A percentile compares a stretch with the other conserved stretches of the same genome.
These are phyloP conservation scores for Fusarium sp. DNA, from an alignment of 2,329 filamentous ascomycete species.

Conservation along the genomic window DNA sequence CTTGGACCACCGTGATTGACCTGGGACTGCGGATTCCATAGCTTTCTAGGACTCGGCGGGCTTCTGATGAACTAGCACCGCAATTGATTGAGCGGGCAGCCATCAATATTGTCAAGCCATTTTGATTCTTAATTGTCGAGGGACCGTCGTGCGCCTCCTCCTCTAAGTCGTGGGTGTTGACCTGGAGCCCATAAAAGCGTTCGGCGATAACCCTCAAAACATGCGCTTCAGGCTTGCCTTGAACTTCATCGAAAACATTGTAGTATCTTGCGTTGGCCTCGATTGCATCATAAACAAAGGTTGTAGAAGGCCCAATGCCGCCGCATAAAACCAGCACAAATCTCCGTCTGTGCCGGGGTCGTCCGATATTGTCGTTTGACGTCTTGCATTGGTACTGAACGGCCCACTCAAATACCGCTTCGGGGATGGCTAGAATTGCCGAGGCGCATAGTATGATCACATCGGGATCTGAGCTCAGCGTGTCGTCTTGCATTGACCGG, in stretches of 20 bases:
- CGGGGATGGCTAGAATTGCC: constrained; percentile 22
- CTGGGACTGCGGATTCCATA: rapidly evolving
- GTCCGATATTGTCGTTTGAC: rapidly evolving
- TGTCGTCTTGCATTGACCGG: rapidly evolving
- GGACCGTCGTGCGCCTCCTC: background rate
- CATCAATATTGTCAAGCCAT: background rate
- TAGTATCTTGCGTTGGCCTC: constrained; percentile 19
- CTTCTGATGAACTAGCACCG: constrained; percentile 8
- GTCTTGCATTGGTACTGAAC: background rate
- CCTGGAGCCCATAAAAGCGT: background rate
- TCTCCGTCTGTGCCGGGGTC: background rate
- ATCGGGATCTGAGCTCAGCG: background rate
- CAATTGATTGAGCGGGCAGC: constrained; percentile 8
- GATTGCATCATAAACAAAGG: constrained; percentile 27
- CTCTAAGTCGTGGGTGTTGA: background rate
- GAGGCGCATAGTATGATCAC: constrained; percentile 24
- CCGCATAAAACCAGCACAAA: constrained; percentile 17
- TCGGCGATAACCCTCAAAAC: constrained; percentile 23
- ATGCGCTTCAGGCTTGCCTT: constrained; percentile 23
- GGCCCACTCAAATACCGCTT: constrained; percentile 27
- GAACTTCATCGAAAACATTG: too few relatives aligned
- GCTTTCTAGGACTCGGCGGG: rapidly evolving
- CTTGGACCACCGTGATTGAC: constrained; percentile 21
- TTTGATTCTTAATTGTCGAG: rapidly evolving
- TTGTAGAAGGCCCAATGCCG: constrained; percentile 7